Evolutionary conservation across 2,329 filamentous ascomycete genomes (phyloP).

Genomic region (Didymella exigua): DNA sequence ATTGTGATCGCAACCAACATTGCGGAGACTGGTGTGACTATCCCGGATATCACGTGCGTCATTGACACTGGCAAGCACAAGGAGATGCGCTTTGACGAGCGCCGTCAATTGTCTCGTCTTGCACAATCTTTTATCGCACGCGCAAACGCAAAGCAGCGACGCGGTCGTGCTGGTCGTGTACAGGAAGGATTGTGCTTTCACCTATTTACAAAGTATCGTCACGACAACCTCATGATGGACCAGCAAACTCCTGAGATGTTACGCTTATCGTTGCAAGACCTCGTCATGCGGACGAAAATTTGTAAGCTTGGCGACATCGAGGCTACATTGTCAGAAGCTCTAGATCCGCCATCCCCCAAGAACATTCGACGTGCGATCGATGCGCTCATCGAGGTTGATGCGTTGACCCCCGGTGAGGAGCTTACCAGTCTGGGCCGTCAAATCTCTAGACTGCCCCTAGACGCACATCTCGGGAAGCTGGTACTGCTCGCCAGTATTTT

Average conservation of each 20-base stretch:
- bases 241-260: constrained; percentile 98
- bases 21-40: constrained; percentile 97
- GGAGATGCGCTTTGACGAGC: constrained; percentile 96
- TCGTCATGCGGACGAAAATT: constrained; percentile 95
- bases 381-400: constrained; percentile 89
- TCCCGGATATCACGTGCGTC: constrained; percentile 95
- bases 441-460: constrained; percentile 84
- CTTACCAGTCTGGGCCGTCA: constrained; percentile 86
- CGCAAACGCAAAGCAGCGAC: constrained; percentile 93
- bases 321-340: constrained; percentile 81
- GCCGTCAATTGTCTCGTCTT: constrained; percentile 84
- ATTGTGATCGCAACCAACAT: constrained; percentile 98
- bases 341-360: constrained; percentile 88
- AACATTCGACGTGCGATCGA: constrained; percentile 94
- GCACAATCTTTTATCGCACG: constrained; percentile 95
- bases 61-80: constrained; percentile 97
- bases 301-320: constrained; percentile 95
- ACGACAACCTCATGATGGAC: constrained; percentile 82
- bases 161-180: constrained; percentile 92
- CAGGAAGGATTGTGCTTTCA: constrained; percentile 96
- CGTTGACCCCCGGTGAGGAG: constrained; percentile 79
- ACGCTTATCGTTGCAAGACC: constrained; percentile 87
- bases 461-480: constrained; percentile 93
- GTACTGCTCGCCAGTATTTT: constrained; percentile 86
- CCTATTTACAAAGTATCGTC: constrained; percentile 86